Base-by-base conservation (phyloP, 805 yeast species). In the Zygoascus tannicola region DNA sequence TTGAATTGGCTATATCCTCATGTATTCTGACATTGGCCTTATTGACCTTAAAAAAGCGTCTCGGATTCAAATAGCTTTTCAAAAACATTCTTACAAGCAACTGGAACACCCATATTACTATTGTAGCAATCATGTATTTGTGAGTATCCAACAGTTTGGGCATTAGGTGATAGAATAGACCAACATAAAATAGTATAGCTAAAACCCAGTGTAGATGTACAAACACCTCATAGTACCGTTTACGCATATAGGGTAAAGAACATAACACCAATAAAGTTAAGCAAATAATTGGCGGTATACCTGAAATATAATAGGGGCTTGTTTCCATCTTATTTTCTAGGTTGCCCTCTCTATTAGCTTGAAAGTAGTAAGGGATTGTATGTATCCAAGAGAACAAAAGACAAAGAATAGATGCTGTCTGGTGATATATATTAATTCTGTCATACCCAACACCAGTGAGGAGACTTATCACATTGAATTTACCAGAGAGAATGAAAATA, bases 381-480 rank as follows among this genome's bases (percentile, higher is more conserved):
- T 51, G 55, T 20, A 51, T 39, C 46, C 41, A 32, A 3, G 51
- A 38, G 28, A 47, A 50, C 32, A 47, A 40, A 15, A 51, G 40
- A 7, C 46, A 38, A 19, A 40, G 26, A 49, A 50, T 50, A 2
- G 50, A 53, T 15, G 43, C 35, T 16, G 43, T 38, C 18, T 45
- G 42, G 43, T 51, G 55, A 32, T 34, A 45, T 2, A 40, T 45
- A 32, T 51, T 45, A 18, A 51, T 46, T 38, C 43, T 45, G 22
- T 51, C 51, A 22, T 51, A 51, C 36, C 50, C 43, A 20, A 44
- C 34, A 1, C 55, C 55, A 5, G 55, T 51, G 18, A 51, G 34
- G 12, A 18, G 34, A 8, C 53, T 43, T 32, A 51, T 32, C 16
- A 51, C 32, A 28, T 47, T 51, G 28, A 44, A 20, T 37, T 51